Conservation (phyloP, 257 asterid genomes). For the Paraleonurus japonicus region DNA sequence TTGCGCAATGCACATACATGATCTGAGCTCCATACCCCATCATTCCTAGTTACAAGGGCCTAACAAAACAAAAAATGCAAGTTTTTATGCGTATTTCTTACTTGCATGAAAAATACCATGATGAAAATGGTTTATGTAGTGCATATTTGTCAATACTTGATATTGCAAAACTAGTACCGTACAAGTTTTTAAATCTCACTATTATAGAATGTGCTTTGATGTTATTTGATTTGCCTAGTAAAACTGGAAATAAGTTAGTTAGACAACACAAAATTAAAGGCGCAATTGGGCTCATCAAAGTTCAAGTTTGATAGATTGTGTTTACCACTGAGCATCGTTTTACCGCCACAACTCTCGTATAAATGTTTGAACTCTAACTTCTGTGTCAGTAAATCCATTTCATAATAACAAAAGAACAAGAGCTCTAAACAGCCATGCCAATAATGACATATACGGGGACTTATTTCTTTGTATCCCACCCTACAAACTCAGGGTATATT, state of each 20-base stretch:
- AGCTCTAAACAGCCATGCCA: background rate
- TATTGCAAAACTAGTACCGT: background rate
- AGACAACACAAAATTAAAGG: background rate
- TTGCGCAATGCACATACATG: slow-evolving; percentile 83
- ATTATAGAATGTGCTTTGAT: background rate
- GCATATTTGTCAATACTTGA: background rate
- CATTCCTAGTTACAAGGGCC: slow-evolving; percentile 96
- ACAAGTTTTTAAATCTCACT: background rate
- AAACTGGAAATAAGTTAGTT: background rate
- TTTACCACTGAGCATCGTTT: background rate
- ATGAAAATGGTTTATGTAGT: background rate
- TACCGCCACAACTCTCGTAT: background rate
- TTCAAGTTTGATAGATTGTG: background rate
- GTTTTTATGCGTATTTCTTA: too few species aligned
- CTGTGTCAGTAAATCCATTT: background rate
- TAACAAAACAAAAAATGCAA: slow-evolving; percentile 24
- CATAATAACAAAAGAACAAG: background rate
- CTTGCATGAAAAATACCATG: background rate
- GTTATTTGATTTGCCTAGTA: background rate
- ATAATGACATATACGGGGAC: background rate
- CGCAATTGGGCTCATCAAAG: background rate
- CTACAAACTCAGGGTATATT: background rate
- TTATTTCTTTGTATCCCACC: background rate
- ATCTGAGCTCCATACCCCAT: slow-evolving; percentile 95
- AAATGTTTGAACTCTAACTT: background rate